phyloP scores from a whole-genome alignment of 2,329 filamentous ascomycete species.

The Stromatinia cepivora region DNA sequence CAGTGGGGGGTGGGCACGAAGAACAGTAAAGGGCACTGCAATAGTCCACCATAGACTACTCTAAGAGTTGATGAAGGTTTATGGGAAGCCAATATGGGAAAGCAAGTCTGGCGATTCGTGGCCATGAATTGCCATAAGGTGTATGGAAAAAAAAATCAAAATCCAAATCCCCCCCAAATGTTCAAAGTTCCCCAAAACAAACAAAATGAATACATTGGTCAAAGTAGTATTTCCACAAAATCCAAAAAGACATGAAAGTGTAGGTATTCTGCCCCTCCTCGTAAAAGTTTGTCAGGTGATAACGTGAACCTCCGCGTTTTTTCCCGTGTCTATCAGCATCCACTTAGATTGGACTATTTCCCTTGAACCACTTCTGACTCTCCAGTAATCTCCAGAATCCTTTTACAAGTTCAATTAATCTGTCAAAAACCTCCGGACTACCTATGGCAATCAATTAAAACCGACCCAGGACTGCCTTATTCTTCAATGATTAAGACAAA shows the following conservation, averaged over 20 bases:
- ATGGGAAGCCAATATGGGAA: neutral
- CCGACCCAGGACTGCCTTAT: neutral
- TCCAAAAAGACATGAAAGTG: neutral
- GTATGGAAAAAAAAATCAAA: neutral
- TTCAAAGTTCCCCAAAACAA: neutral
- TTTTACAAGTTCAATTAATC: neutral
- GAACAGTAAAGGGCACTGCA: neutral
- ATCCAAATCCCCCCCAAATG: neutral
- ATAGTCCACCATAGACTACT: neutral
- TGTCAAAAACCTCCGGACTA: neutral
- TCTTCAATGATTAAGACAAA: slow-evolving; percentile 3
- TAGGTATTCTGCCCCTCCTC: neutral
- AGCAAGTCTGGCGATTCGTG: neutral
- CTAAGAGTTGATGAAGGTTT: neutral
- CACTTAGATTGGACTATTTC: neutral
- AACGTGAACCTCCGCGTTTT: neutral
- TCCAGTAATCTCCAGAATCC: neutral
- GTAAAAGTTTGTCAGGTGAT: slow-evolving; percentile 2
- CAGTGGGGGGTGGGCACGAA: neutral
- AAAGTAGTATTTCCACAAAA: neutral
- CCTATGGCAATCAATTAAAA: neutral
- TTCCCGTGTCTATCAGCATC: neutral
- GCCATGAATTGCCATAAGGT: neutral
- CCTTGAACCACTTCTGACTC: neutral
- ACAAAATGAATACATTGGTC: neutral